phyloP scores from a whole-genome alignment of 2,329 filamentous ascomycete genomes.

The Xylaria sp. region DNA sequence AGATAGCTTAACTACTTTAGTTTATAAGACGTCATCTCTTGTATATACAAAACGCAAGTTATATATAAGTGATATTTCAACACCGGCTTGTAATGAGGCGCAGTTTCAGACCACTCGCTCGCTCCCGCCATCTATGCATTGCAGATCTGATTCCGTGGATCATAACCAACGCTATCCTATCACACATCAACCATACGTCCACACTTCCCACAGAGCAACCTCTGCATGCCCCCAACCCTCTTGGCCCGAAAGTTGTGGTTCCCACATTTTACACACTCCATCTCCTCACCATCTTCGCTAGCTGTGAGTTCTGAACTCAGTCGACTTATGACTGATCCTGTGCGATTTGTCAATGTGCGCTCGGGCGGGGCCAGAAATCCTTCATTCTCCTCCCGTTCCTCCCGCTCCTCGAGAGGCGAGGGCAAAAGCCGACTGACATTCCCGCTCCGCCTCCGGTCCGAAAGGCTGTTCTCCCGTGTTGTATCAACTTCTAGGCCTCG shows the following conservation, averaged over 20 bases:
- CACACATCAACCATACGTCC: slow-evolving; percentile 40
- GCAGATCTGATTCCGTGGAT: not conserved
- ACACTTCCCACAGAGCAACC: slow-evolving; percentile 66
- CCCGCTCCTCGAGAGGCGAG: slow-evolving; percentile 23
- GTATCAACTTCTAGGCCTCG: slow-evolving; percentile 27
- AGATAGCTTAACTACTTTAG: no score
- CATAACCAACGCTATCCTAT: not conserved
- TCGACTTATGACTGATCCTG: slow-evolving; percentile 55
- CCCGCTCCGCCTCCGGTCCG: slow-evolving; percentile 33
- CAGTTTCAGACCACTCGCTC: not conserved
- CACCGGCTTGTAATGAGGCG: no score
- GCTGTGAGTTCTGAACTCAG: slow-evolving; percentile 61
- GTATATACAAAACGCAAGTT: no score
- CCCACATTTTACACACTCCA: slow-evolving; percentile 64
- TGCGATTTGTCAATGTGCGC: slow-evolving; percentile 23
- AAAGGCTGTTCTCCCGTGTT: not conserved
- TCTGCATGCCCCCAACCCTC: slow-evolving; percentile 58
- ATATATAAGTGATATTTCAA: no score
- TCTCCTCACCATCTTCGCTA: slow-evolving; percentile 51
- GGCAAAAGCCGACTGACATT: slow-evolving; percentile 22
- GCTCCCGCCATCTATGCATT: not conserved
- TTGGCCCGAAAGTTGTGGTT: slow-evolving; percentile 67
- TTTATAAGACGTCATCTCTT: no score
- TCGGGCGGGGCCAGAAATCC: slow-evolving; percentile 24
- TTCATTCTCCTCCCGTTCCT: slow-evolving; percentile 26